phyloP scores from a whole-genome alignment of 2,329 filamentous ascomycete genomes.

The Cryphonectria carpinicola region DNA sequence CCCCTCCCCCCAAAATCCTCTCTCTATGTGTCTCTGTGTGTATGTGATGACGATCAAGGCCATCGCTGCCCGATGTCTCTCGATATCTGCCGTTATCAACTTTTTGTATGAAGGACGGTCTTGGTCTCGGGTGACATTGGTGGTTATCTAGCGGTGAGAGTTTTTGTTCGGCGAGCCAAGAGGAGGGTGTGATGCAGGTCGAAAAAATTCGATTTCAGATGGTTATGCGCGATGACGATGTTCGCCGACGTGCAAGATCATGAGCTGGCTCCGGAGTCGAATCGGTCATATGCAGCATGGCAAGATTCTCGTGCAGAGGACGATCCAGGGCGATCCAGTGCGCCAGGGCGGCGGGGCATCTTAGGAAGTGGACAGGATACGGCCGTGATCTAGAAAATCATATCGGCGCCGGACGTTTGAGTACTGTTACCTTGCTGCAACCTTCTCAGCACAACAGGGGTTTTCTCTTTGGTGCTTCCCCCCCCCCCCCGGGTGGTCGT shows the following conservation, averaged over 20 bases:
- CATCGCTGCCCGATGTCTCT: not conserved
- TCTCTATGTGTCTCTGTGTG: not conserved
- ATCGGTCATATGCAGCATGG: not conserved
- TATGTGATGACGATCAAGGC: not conserved
- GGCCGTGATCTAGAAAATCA: not conserved
- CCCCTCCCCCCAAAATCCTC: too few species aligned
- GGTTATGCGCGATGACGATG: conserved; percentile 3
- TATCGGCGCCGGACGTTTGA: not conserved
- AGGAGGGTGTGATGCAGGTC: not conserved
- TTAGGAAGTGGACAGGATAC: not conserved
- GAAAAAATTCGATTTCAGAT: not conserved
- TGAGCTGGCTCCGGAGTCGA: not conserved
- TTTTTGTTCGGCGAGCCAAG: not conserved
- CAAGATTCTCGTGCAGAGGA: not conserved
- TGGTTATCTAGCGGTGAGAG: not conserved
- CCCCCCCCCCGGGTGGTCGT: not conserved
- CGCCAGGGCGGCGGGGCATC: not conserved
- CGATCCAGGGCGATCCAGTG: too few species aligned
- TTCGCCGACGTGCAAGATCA: not conserved
- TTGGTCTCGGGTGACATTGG: not conserved
- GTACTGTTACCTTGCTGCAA: not conserved
- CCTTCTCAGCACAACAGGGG: not conserved
- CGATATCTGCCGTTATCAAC: not conserved
- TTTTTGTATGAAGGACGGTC: not conserved
- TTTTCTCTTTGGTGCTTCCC: not conserved